Evolutionary conservation across 2,329 filamentous ascomycete species (phyloP), one percentile per base, ranked within the genome.

Genomic region (Xylariaceae sp.): DNA sequence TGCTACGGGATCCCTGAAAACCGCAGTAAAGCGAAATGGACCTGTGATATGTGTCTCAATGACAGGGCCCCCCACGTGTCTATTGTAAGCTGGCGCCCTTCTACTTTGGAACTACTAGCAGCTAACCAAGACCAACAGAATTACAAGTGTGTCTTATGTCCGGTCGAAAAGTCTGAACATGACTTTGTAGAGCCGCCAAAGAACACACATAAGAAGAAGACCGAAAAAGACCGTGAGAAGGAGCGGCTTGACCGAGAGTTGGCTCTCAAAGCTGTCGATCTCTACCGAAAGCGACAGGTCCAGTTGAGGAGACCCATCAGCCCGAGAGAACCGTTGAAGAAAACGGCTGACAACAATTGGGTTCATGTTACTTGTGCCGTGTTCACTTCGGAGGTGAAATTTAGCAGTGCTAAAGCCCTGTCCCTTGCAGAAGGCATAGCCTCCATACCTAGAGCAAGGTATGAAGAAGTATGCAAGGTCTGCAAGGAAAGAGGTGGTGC

Each of bases 331-430:
- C 88, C 94, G 2, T 78, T 99, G 63, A 99, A 99, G 76, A 86
- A 90, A 53, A 99, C 94, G 0, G 90, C 89, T 3, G 92, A 95
- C 72, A 97, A 97, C 76, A 97, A 97, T 70, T 99, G 94, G 94
- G 90, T 97, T 13, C 94, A 99, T 72, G 91, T 97, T 34, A 88
- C 88, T 44, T 99, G 94, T 71, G 92, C 94, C 1, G 80, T 96
- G 15, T 97, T 90, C 86, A 92, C 89, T 9, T 87, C 91, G 0
- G 94, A 99, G 74, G 88, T 96, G 68, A 94, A 92, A 70, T 99
- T 97, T 73, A 92, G 89, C 63, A 90, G 90, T 67, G 88, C 92
- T 15, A 86, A 87, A 68, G 85, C 88, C 15, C 77, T 99, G 39
- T 89, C 92, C 66, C 88, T 92, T 37, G 92, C 90, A 1, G 94